Evolutionary conservation across 345 rosid species (phyloP), one percentile per base, ranked within the genome.

Genomic region (Populus simonii): DNA sequence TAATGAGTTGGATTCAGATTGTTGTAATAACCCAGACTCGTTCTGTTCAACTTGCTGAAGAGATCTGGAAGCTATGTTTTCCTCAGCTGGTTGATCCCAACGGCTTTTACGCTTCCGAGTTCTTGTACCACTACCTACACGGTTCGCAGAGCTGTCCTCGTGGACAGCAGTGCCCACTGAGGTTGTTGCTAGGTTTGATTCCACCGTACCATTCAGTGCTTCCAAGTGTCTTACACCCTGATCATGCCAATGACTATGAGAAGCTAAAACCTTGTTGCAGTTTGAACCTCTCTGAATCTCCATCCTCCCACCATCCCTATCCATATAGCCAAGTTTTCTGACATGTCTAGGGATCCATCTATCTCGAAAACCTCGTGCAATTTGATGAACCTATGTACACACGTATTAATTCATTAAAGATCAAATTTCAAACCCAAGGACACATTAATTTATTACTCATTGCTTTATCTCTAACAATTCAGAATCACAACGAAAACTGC

Each of bases 31-130:
- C 27, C 55, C 68, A 8, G 89, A 73, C 38, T 79, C 74, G 74
- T 80, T 86, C 74, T 80, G 86, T 70, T 83, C 88, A 79, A 82
- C 80, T 29, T 73, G 76, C 72, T 69, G 82, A 49, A 29, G 53
- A 68, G 83, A 76, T 68, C 43, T 75, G 69, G 85, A 63, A 76
- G 75, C 77, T 63, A 74, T 43, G 45, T 78, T 80, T 75, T 70
- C 81, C 49, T 80, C 78, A 8, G 91, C 89, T 5, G 95, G 96
- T 78, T 92, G 97, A 89, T 96, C 99, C 99, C 99, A 96, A 81
- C 99, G 90, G 80, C 92, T 93, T 91, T 96, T 96, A 78, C 97
- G 97, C 88, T 94, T 96, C 71, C 97, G 94, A 66, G 75, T 82
- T 85, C 69, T 85, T 45, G 80, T 75, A 27, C 83, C 83, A 70